Percentiles rank a stretch among this genome's conserved stretches.
phyloP scores from a whole-genome alignment of 108 stramenopile species.

The Pseudonitzschia delicatissima region DNA sequence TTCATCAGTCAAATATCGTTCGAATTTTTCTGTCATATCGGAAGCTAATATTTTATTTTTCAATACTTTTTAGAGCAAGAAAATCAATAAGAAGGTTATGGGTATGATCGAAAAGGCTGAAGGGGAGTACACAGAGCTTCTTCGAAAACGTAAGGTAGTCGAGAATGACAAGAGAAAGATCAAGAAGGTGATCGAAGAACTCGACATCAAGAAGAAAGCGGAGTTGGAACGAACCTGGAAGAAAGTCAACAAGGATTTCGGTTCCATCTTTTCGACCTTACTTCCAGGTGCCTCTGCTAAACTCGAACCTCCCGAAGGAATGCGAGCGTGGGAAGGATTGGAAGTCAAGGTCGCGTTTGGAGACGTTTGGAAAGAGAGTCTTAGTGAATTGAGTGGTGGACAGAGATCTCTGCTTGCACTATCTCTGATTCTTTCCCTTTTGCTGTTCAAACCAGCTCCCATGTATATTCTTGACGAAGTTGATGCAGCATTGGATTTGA shows the following conservation, averaged over 20 bases:
- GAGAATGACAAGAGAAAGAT: slow-evolving; percentile 99
- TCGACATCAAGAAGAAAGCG: slow-evolving; percentile 95
- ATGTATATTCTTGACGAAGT: slow-evolving; percentile 99
- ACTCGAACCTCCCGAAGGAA: slow-evolving; percentile 95
- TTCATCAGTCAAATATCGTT: background rate
- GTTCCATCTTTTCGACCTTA: slow-evolving; percentile 96
- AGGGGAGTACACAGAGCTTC: slow-evolving; percentile 95
- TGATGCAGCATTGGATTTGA: slow-evolving; percentile 97
- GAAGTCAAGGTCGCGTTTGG: slow-evolving; percentile 98
- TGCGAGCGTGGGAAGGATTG: slow-evolving; percentile 92
- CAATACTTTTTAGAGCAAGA: slow-evolving; percentile 60
- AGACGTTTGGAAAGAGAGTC: slow-evolving; percentile 96
- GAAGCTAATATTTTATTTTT: background rate
- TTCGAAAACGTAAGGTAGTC: slow-evolving; percentile 94
- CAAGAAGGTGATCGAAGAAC: slow-evolving; percentile 92
- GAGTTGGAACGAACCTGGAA: slow-evolving; percentile 92
- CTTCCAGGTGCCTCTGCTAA: slow-evolving; percentile 95
- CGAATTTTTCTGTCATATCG: background rate
- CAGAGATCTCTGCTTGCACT: slow-evolving; percentile 96
- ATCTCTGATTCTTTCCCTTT: slow-evolving; percentile 94
- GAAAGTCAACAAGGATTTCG: slow-evolving; percentile 98
- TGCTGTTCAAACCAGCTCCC: slow-evolving; percentile 98
- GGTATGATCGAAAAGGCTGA: slow-evolving; percentile 99
- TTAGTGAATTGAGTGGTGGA: slow-evolving; percentile 98
- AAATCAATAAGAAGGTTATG: slow-evolving; percentile 99